These are phyloP conservation scores for Lanmaoa rubissima DNA, from an alignment of 768 basidiomycete species.

Conservation along the genomic window DNA sequence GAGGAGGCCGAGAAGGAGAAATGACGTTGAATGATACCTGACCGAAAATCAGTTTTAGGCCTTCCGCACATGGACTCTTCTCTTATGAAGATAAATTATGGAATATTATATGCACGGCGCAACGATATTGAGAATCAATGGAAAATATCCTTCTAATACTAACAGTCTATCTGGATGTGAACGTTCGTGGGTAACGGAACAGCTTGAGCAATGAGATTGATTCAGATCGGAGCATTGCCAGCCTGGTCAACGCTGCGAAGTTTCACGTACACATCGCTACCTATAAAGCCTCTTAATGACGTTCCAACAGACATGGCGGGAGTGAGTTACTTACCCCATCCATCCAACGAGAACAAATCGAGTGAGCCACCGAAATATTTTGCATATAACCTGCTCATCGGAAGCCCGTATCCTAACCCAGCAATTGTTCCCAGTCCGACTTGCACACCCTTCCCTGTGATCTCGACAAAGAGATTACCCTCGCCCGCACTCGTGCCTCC, in stretches of 20 bases:
- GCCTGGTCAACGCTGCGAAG: slow-evolving; percentile 51
- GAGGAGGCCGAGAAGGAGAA: slow-evolving; percentile 40
- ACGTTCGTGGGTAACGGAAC: background rate
- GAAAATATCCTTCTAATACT: background rate
- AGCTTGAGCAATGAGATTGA: background rate
- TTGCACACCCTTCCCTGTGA: slow-evolving; percentile 73
- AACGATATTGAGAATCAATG: background rate
- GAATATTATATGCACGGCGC: background rate
- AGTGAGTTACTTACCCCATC: slow-evolving; percentile 60
- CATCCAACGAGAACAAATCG: slow-evolving; percentile 77
- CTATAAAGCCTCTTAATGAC: slow-evolving; percentile 20
- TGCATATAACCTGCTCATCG: slow-evolving; percentile 75
- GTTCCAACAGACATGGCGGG: background rate
- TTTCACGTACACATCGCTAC: slow-evolving; percentile 55
- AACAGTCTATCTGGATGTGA: background rate
- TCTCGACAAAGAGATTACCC: slow-evolving; percentile 69
- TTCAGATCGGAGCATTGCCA: slow-evolving; percentile 49
- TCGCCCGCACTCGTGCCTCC: slow-evolving; percentile 41
- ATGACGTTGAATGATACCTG: background rate
- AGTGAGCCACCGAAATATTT: slow-evolving; percentile 87
- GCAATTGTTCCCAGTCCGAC: slow-evolving; percentile 87
- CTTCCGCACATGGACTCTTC: background rate
- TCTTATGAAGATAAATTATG: slow-evolving; percentile 3
- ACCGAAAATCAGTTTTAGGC: background rate
- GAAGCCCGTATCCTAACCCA: slow-evolving; percentile 83